phyloP scores from a whole-genome alignment of 352 stramenopile genomes.

The Phytophthora lateralis region DNA sequence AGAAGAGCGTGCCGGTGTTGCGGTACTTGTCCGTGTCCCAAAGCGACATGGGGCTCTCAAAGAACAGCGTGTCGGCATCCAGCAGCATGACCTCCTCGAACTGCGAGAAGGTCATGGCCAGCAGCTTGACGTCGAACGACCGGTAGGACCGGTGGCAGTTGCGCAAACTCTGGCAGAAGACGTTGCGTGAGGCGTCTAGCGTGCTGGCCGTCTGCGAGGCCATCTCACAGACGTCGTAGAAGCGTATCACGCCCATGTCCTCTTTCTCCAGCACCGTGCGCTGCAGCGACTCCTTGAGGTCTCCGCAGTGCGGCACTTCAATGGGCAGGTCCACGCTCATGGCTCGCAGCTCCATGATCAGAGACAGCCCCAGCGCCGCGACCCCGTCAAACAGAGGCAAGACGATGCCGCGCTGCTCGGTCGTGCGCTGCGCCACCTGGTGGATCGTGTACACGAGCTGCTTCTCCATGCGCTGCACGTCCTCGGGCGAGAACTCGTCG shows the following conservation, averaged over 20 bases:
- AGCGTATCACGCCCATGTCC: slow-evolving; percentile 46
- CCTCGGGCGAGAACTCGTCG: slow-evolving; percentile 18
- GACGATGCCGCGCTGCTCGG: slow-evolving; percentile 55
- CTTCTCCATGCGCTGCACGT: slow-evolving; percentile 35
- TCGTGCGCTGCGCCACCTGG: slow-evolving; percentile 32
- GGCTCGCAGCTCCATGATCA: slow-evolving; percentile 61
- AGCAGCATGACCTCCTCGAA: slow-evolving; percentile 78
- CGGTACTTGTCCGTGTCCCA: slow-evolving; percentile 61
- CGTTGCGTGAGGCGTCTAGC: slow-evolving; percentile 31
- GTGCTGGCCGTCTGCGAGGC: slow-evolving; percentile 35
- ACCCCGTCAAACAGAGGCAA: slow-evolving; percentile 61
- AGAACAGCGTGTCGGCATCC: slow-evolving; percentile 68
- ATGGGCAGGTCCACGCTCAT: slow-evolving; percentile 56
- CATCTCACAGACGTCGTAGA: slow-evolving; percentile 68
- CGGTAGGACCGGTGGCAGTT: slow-evolving; percentile 53
- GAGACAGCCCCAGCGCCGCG: slow-evolving; percentile 53
- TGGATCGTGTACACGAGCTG: slow-evolving; percentile 44
- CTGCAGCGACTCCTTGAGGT: slow-evolving; percentile 42
- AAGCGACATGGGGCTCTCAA: slow-evolving; percentile 59
- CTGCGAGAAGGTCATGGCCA: slow-evolving; percentile 68
- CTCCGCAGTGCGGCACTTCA: slow-evolving; percentile 68
- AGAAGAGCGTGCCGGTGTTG: slow-evolving; percentile 61
- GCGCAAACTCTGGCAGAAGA: slow-evolving; percentile 57
- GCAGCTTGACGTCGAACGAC: slow-evolving; percentile 62
- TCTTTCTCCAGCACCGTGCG: slow-evolving; percentile 39